Conservation (phyloP, 106 monocot genomes). For the Dioscorea alata region DNA sequence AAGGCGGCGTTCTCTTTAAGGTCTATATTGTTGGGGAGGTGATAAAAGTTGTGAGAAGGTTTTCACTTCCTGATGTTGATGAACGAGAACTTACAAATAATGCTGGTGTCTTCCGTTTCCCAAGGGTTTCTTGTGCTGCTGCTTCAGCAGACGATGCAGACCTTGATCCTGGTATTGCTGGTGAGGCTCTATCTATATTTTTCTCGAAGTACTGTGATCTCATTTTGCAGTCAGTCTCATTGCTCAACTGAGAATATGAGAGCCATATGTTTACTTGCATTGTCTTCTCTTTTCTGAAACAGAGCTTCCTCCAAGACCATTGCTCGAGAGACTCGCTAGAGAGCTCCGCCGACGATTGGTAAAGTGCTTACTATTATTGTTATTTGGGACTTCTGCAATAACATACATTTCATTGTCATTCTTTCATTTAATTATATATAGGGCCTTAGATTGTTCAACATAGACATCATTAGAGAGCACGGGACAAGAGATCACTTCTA, state of each 20-base stretch:
- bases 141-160: conserved; percentile 88
- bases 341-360: conserved; percentile 84
- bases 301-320: conserved; percentile 77
- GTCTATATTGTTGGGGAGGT: conserved; percentile 84
- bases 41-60: conserved; percentile 74
- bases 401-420: too few relatives aligned
- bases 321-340: conserved; percentile 76
- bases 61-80: conserved; percentile 80
- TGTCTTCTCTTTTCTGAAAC: too few relatives aligned
- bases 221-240: too few relatives aligned
- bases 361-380: background rate
- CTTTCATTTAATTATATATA: conserved; percentile 3
- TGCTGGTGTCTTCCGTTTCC: conserved; percentile 64
- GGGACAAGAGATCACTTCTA: conserved; percentile 71
- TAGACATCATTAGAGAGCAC: conserved; percentile 90
- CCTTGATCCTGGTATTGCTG: conserved; percentile 67
- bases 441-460: conserved; percentile 87
- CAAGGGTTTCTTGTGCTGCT: conserved; percentile 90
- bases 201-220: conserved; percentile 1
- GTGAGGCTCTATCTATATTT: conserved; percentile 15
- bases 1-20: conserved; percentile 92
- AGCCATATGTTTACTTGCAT: too few relatives aligned
- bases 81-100: conserved; percentile 38
- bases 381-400: too few relatives aligned
- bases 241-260: too few relatives aligned